Evolutionary conservation across 176 grass and related monocot species (phyloP).

Genomic region (Cenchrus americanus): DNA sequence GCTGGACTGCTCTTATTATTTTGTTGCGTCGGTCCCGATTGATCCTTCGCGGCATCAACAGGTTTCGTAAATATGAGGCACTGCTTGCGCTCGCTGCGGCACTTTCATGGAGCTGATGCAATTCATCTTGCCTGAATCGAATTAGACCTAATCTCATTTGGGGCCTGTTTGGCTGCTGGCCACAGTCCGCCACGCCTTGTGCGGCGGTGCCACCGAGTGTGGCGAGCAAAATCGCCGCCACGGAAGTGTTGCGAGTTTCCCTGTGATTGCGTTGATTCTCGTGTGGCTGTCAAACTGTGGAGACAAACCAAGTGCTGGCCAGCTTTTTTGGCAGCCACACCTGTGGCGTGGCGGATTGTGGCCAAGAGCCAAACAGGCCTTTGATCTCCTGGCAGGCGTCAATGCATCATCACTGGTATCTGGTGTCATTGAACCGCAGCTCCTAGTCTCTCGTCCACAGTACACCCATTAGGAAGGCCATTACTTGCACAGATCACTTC

Average conservation of each 20-base stretch:
- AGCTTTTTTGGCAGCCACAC: too few species aligned
- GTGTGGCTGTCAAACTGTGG: too few species aligned
- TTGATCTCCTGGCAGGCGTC: neutral
- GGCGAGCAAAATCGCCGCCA: too few species aligned
- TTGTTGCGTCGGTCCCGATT: neutral
- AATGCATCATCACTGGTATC: neutral
- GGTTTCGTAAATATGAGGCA: slow-evolving; percentile 6
- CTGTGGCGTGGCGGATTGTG: too few species aligned
- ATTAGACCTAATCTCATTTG: neutral
- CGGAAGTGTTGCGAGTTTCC: too few species aligned
- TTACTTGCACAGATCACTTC: slow-evolving; percentile 16
- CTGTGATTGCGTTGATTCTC: too few species aligned
- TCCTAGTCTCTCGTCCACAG: neutral
- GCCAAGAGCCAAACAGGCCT: too few species aligned
- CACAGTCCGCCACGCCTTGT: too few species aligned
- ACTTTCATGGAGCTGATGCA: neutral
- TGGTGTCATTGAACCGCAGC: neutral
- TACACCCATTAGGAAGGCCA: neutral
- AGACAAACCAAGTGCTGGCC: too few species aligned
- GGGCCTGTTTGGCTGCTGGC: too few species aligned
- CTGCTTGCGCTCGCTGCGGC: neutral
- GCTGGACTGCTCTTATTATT: too few species aligned
- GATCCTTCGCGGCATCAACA: slow-evolving; percentile 19
- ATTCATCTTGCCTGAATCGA: neutral
- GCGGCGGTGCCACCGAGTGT: too few species aligned